These are phyloP conservation scores for Neurospora discreta DNA, from an alignment of 495 filamentous ascomycete species.

Conservation along the genomic window DNA sequence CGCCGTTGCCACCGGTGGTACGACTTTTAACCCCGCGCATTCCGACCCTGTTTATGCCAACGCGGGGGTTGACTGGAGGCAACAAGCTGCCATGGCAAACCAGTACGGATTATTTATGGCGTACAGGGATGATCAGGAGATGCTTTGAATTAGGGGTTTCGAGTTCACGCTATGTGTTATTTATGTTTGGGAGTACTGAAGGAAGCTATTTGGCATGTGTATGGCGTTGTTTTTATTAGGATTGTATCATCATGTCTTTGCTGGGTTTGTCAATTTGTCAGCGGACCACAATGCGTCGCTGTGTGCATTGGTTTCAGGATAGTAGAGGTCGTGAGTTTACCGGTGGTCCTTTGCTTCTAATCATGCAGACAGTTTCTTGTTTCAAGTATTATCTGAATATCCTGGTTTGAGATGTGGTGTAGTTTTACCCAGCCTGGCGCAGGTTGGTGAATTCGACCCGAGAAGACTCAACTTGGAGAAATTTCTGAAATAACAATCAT, in stretches of 20 bases:
- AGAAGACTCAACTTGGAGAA: not conserved
- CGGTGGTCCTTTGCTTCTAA: not conserved
- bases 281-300: not conserved
- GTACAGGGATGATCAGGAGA: slow-evolving; percentile 23
- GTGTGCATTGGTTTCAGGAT: not conserved
- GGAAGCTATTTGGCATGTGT: not conserved
- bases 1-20: slow-evolving; percentile 26
- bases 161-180: not conserved
- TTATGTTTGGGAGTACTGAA: not conserved
- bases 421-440: not conserved
- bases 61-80: slow-evolving; percentile 27
- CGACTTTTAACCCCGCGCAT: slow-evolving; percentile 38
- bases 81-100: slow-evolving; percentile 46
- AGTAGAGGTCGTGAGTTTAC: not conserved
- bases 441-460: not conserved
- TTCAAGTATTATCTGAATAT: not conserved
- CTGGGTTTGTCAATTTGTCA: not conserved
- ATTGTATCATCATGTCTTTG: not conserved
- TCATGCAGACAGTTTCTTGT: not conserved
- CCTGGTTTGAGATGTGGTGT: not conserved
- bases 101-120: slow-evolving; percentile 45
- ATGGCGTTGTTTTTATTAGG: not conserved
- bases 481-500: not conserved
- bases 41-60: slow-evolving; percentile 52
- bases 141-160: slow-evolving; percentile 11